phyloP scores from a whole-genome alignment of 805 yeast genomes.

The Saccharomycopsis sp. region DNA sequence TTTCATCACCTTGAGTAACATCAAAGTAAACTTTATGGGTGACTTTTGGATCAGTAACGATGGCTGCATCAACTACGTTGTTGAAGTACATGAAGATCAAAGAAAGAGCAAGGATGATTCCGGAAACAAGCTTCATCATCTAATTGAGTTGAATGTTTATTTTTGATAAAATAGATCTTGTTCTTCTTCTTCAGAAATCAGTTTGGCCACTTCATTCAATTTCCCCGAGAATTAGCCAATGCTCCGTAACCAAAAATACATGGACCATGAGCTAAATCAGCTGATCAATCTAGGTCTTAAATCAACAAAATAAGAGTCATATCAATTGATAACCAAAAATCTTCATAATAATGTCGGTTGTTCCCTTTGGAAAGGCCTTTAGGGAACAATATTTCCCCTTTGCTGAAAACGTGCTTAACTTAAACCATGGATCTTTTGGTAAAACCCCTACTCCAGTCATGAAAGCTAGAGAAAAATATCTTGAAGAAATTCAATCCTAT shows the following conservation, averaged over 20 bases:
- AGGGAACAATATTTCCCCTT: constrained; percentile 38
- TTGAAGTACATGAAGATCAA: constrained; percentile 9
- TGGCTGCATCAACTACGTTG: constrained; percentile 6
- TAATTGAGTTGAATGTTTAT: not conserved
- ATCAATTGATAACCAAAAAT: no score
- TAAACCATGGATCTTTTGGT: constrained; percentile 63
- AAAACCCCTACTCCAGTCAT: constrained; percentile 39
- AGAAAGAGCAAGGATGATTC: constrained; percentile 1
- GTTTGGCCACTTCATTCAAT: no score
- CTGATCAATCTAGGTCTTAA: no score
- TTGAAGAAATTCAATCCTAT: constrained; percentile 25
- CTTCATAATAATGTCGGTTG: not conserved
- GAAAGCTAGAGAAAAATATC: constrained; percentile 26
- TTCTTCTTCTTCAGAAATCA: not conserved
- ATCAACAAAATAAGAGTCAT: no score
- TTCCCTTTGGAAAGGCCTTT: constrained; percentile 38
- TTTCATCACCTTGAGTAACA: constrained; percentile 65
- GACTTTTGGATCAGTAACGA: constrained; percentile 12
- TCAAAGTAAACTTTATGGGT: constrained; percentile 84
- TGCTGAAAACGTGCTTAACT: constrained; percentile 30
- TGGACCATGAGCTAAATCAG: no score
- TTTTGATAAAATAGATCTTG: no score
- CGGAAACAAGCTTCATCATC: constrained; percentile 15
- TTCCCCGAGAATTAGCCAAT: no score
- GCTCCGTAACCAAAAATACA: no score